phyloP scores from a whole-genome alignment of 2,329 filamentous ascomycete genomes.

The Chaetomium globosum region DNA sequence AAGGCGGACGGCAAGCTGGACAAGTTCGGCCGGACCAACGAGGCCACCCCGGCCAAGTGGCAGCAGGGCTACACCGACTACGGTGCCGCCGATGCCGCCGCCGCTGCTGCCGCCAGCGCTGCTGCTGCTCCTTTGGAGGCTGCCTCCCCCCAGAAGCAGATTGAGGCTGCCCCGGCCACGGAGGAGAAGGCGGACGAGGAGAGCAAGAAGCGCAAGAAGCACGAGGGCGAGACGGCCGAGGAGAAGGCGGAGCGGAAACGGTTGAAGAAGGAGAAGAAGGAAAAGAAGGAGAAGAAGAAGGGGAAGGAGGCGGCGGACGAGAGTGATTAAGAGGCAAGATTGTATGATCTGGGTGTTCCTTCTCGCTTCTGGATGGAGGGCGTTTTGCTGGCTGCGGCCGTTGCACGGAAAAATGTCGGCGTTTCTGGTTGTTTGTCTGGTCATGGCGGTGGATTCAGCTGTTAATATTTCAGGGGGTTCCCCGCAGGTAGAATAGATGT shows the following conservation, averaged over 20 bases:
- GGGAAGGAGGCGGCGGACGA: slow-evolving; percentile 54
- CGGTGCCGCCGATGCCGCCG: slow-evolving; percentile 57
- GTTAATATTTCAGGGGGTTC: slow-evolving; percentile 7
- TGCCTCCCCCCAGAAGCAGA: slow-evolving; percentile 26
- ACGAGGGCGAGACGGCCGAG: slow-evolving; percentile 73
- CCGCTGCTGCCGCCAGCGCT: slow-evolving; percentile 46
- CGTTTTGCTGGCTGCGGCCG: slow-evolving; percentile 24
- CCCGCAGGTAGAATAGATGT: slow-evolving; percentile 7
- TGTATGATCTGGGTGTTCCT: slow-evolving; percentile 33
- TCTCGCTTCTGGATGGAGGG: slow-evolving; percentile 22
- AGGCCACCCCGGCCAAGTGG: slow-evolving; percentile 92
- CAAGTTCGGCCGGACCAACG: slow-evolving; percentile 93
- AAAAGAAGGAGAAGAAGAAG: slow-evolving; percentile 54
- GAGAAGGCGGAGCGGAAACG: slow-evolving; percentile 60
- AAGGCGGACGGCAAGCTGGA: slow-evolving; percentile 97
- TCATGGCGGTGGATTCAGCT: slow-evolving; percentile 11
- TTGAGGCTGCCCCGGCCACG: slow-evolving; percentile 18
- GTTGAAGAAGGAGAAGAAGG: slow-evolving; percentile 59
- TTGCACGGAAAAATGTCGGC: slow-evolving; percentile 26
- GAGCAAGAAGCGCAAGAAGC: slow-evolving; percentile 79
- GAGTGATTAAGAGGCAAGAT: slow-evolving; percentile 55
- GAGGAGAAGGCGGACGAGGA: slow-evolving; percentile 37
- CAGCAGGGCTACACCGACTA: slow-evolving; percentile 91
- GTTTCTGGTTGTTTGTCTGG: slow-evolving; percentile 15
- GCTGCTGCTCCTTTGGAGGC: slow-evolving; percentile 36